Evolutionary conservation across 2,329 filamentous ascomycete genomes (phyloP).

Genomic region (Nigrograna mackinnonii): DNA sequence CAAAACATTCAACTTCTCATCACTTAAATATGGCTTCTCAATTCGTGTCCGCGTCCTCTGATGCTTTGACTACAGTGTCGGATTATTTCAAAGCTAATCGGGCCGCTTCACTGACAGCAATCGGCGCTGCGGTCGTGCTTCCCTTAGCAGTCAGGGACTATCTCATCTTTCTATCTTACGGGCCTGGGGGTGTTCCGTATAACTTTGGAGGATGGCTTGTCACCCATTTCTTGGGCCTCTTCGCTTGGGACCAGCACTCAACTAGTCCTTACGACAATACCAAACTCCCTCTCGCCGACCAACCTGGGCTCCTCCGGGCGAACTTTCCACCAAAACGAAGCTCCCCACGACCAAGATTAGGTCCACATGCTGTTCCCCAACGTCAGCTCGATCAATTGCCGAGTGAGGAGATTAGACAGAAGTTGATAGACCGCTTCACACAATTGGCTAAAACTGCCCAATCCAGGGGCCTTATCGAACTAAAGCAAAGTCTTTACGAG

Average conservation of each 20-base stretch:
- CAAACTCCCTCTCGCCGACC: slow-evolving; percentile 12
- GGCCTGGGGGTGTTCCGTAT: slow-evolving; percentile 49
- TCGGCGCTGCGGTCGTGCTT: slow-evolving; percentile 12
- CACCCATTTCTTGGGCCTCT: slow-evolving; percentile 25
- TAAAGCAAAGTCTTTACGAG: slow-evolving; percentile 17
- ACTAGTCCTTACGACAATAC: slow-evolving; percentile 28
- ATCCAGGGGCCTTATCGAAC: slow-evolving; percentile 14
- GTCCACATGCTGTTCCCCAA: slow-evolving; percentile 20
- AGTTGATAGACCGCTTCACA: slow-evolving; percentile 11
- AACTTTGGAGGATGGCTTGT: slow-evolving; percentile 48
- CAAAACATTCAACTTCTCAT: too few relatives aligned
- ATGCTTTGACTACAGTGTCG: background rate
- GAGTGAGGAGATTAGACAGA: slow-evolving; percentile 12
- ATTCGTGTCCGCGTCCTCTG: too few relatives aligned
- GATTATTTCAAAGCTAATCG: slow-evolving; percentile 10
- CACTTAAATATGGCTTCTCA: background rate
- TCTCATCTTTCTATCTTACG: slow-evolving; percentile 46
- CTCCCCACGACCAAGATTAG: slow-evolving; percentile 15
- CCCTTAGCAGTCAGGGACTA: slow-evolving; percentile 36
- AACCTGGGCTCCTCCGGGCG: slow-evolving; percentile 14
- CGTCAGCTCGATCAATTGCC: slow-evolving; percentile 21
- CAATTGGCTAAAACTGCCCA: slow-evolving; percentile 11
- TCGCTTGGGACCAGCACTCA: slow-evolving; percentile 39
- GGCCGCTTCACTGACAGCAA: slow-evolving; percentile 9
- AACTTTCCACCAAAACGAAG: slow-evolving; percentile 14